Evolutionary conservation across 306 rosid genomes (phyloP).

Genomic region (Medicago truncatula): MtrunA17r5.0-ANR NC_053047.1:36227001-36227500

Average conservation of each 20-base stretch:
- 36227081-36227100: slow-evolving; percentile 7
- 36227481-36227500: slow-evolving; percentile 39
- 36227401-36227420: slow-evolving; percentile 92
- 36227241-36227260: background rate
- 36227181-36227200: background rate
- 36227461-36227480: slow-evolving; percentile 33
- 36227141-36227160: slow-evolving; percentile 9
- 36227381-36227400: slow-evolving; percentile 84
- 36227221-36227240: background rate
- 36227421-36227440: slow-evolving; percentile 64
- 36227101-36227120: background rate
- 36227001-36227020: background rate
- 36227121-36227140: background rate
- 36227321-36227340: slow-evolving; percentile 89
- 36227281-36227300: background rate
- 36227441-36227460: slow-evolving; percentile 23
- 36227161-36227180: slow-evolving; percentile 18
- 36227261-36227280: no score
- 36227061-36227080: background rate
- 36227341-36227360: slow-evolving; percentile 97
- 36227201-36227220: background rate
- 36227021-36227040: background rate
- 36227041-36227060: background rate
- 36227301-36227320: slow-evolving; percentile 16
- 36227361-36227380: slow-evolving; percentile 76